Conservation (phyloP, 2,329 filamentous ascomycete species). For the Triangularia setosa region DNA sequence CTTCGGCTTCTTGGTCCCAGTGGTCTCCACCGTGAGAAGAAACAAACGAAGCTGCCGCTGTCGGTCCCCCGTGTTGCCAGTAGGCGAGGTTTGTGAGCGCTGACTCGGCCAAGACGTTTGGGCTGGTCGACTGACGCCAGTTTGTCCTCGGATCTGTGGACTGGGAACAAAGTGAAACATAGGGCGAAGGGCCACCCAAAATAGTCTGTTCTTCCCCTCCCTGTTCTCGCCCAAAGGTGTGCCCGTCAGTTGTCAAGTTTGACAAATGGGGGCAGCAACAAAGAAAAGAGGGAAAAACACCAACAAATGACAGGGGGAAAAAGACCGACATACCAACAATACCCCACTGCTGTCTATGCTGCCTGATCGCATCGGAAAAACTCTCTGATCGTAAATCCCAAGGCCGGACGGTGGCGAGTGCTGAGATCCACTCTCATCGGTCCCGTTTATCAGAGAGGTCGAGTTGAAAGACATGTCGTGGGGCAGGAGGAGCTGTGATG, state of each 20-base stretch:
- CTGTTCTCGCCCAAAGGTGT: not conserved
- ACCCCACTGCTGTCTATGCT: not conserved
- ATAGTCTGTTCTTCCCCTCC: not conserved
- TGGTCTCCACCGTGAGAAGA: not conserved
- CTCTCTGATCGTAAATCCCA: not conserved
- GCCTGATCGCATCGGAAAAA: not conserved
- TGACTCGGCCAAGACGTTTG: not conserved
- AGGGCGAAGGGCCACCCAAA: not conserved
- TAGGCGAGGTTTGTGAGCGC: not conserved
- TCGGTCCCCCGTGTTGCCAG: not conserved
- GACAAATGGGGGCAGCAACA: not conserved
- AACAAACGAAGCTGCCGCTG: not conserved
- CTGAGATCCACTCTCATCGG: not conserved
- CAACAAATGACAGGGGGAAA: not conserved
- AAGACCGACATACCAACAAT: not conserved
- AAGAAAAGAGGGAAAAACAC: not conserved
- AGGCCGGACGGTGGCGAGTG: not conserved
- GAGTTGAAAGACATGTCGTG: not conserved
- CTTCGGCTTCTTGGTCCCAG: not conserved
- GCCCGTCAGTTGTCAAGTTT: not conserved
- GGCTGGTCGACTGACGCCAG: not conserved
- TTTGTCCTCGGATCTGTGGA: not conserved
- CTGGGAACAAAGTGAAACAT: not conserved
- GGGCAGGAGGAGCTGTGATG: not conserved
- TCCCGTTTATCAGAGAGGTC: not conserved